phyloP scores from a whole-genome alignment of 169 alveolate species.

The Plasmodium knowlesi region DNA sequence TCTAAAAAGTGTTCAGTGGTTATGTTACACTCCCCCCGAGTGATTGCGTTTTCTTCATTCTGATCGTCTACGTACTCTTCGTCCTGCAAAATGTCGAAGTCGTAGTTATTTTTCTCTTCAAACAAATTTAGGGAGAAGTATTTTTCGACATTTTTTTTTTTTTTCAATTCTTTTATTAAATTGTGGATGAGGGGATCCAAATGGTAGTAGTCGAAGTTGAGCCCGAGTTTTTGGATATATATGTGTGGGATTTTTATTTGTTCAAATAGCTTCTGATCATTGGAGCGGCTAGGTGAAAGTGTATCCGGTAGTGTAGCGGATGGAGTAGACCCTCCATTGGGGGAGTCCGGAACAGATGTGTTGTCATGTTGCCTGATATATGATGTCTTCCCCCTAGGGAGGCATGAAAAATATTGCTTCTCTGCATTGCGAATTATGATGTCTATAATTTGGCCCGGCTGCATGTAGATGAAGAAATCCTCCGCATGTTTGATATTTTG shows the following conservation, averaged over 20 bases:
- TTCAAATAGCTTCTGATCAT: slow-evolving; percentile 30
- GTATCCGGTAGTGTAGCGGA: too few relatives aligned
- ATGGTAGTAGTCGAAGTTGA: slow-evolving; percentile 20
- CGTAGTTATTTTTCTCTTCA: slow-evolving; percentile 28
- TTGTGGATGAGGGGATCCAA: slow-evolving; percentile 42
- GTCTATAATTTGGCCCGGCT: slow-evolving; percentile 54
- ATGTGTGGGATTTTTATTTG: slow-evolving; percentile 58
- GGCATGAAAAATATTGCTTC: background rate
- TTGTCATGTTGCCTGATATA: background rate
- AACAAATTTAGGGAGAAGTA: slow-evolving; percentile 33
- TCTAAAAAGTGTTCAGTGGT: background rate
- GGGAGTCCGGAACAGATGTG: background rate
- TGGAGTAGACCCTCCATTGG: too few relatives aligned
- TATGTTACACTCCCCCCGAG: background rate
- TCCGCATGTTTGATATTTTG: slow-evolving; percentile 10
- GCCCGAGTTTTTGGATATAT: slow-evolving; percentile 44
- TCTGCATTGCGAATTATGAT: background rate
- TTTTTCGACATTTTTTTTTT: slow-evolving; percentile 39
- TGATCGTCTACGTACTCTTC: slow-evolving; percentile 22
- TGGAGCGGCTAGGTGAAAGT: background rate
- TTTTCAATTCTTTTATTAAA: slow-evolving; percentile 37
- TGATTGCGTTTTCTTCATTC: background rate
- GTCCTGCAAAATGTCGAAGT: slow-evolving; percentile 42
- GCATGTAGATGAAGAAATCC: slow-evolving; percentile 45
- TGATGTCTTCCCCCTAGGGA: background rate